Conservation (phyloP, 768 basidiomycete species). For the Tubosaeta sp. region DNA sequence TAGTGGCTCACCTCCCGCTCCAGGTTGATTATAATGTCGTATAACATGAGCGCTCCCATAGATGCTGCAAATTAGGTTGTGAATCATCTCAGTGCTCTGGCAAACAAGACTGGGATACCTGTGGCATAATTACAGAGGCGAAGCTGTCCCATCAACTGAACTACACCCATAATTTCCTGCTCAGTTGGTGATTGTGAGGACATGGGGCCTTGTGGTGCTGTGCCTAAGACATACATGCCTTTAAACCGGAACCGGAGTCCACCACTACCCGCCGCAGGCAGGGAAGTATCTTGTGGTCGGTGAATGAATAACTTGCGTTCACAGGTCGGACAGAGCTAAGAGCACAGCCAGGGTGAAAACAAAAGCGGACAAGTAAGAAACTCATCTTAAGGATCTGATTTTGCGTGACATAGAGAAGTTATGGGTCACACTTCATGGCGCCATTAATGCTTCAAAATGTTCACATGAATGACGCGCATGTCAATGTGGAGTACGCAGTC, state of each 20-base stretch:
- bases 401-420: too few relatives aligned
- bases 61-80: background rate
- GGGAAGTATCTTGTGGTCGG: background rate
- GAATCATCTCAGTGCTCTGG: background rate
- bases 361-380: too few relatives aligned
- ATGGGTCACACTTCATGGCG: too few relatives aligned
- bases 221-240: background rate
- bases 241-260: background rate
- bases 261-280: background rate
- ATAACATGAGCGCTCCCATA: constrained; percentile 13
- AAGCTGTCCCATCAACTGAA: constrained; percentile 10
- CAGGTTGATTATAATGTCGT: constrained; percentile 20
- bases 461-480: too few relatives aligned
- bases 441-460: too few relatives aligned
- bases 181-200: constrained; percentile 4
- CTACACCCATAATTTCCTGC: constrained; percentile 1
- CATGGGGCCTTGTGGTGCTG: constrained; percentile 3
- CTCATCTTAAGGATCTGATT: too few relatives aligned
- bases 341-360: too few relatives aligned
- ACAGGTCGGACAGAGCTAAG: background rate
- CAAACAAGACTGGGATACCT: background rate
- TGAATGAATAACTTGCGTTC: background rate
- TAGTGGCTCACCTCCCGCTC: constrained; percentile 12
- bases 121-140: constrained; percentile 16
- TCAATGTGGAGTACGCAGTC: too few relatives aligned